These are phyloP conservation scores for Sungouiozyma ichnusensis DNA, from an alignment of 805 yeast genomes.

Conservation along the genomic window DNA sequence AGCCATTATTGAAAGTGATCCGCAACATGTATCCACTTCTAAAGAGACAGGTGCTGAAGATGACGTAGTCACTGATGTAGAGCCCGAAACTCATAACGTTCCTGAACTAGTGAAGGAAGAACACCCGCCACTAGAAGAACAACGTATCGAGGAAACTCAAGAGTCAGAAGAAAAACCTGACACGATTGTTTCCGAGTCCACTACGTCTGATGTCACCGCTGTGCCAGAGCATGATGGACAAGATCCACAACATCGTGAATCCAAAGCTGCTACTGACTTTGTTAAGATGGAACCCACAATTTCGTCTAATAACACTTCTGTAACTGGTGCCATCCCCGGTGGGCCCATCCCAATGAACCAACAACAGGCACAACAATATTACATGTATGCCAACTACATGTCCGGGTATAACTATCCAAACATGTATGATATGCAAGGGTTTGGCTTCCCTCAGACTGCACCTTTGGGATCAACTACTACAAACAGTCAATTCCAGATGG, in stretches of 20 bases:
- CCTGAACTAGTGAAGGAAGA: conserved; percentile 2
- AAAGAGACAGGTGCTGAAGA: conserved; percentile 4
- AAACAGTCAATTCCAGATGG: conserved; percentile 9
- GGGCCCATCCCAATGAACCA: conserved; percentile 17
- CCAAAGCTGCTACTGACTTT: background rate
- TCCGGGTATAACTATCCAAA: conserved; percentile 29
- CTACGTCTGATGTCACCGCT: conserved; percentile 5
- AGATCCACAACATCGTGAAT: conserved; percentile 14
- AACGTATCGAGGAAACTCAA: conserved; percentile 3
- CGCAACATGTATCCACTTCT: conserved; percentile 1
- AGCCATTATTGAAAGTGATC: conserved; percentile 15
- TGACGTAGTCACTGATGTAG: conserved; percentile 5
- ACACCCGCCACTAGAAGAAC: conserved; percentile 6
- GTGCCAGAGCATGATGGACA: conserved; percentile 17
- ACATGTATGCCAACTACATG: conserved; percentile 28
- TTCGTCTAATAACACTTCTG: conserved; percentile 1
- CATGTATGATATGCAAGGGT: conserved; percentile 26
- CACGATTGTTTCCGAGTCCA: conserved; percentile 2
- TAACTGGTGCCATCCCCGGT: conserved; percentile 16
- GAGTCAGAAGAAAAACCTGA: conserved; percentile 4
- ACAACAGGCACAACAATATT: conserved; percentile 27
- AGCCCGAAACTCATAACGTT: conserved; percentile 6
- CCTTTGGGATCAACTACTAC: conserved; percentile 16
- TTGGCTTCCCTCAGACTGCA: conserved; percentile 16
- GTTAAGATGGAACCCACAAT: conserved; percentile 11